Conservation (phyloP, 2,329 filamentous ascomycete species). For the Pseudopyricularia cyperi region DNA sequence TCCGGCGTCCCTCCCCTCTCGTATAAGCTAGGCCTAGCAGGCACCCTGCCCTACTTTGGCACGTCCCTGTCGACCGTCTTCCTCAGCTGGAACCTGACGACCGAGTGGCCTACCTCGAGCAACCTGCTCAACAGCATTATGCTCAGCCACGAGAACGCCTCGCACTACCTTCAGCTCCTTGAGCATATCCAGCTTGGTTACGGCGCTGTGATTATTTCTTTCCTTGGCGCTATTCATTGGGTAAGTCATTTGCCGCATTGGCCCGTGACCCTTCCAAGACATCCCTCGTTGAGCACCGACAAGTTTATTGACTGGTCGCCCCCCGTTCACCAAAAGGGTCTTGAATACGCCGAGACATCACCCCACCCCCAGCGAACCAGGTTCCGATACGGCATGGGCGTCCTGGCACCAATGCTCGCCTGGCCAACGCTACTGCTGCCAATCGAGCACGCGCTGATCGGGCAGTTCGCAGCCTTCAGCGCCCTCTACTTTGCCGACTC, state of each 20-base stretch:
- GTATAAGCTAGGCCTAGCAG: conserved; percentile 57
- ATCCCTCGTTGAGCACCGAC: neutral
- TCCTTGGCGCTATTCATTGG: conserved; percentile 88
- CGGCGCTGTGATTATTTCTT: conserved; percentile 84
- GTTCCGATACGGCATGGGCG: conserved; percentile 71
- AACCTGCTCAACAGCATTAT: conserved; percentile 51
- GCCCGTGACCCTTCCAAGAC: neutral
- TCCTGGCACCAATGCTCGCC: conserved; percentile 65
- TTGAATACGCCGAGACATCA: conserved; percentile 67
- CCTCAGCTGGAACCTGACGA: conserved; percentile 72
- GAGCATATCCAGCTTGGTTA: conserved; percentile 87
- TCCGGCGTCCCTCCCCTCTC: conserved; percentile 53
- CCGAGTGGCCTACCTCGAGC: conserved; percentile 44
- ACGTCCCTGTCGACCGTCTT: conserved; percentile 76
- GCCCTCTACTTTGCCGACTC: conserved; percentile 78
- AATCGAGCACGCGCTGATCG: conserved; percentile 70
- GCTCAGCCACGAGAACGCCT: conserved; percentile 57
- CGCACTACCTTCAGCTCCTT: conserved; percentile 57
- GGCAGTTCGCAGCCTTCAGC: conserved; percentile 75
- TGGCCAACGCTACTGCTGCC: conserved; percentile 86
- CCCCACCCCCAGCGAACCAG: conserved; percentile 51
- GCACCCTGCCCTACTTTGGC: conserved; percentile 72
- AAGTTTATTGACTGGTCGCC: too few relatives aligned
- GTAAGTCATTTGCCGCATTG: conserved; percentile 19
- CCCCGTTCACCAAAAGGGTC: conserved; percentile 30